Conservation (phyloP, 2,329 filamentous ascomycete species). For the Colletotrichum navitas region DNA sequence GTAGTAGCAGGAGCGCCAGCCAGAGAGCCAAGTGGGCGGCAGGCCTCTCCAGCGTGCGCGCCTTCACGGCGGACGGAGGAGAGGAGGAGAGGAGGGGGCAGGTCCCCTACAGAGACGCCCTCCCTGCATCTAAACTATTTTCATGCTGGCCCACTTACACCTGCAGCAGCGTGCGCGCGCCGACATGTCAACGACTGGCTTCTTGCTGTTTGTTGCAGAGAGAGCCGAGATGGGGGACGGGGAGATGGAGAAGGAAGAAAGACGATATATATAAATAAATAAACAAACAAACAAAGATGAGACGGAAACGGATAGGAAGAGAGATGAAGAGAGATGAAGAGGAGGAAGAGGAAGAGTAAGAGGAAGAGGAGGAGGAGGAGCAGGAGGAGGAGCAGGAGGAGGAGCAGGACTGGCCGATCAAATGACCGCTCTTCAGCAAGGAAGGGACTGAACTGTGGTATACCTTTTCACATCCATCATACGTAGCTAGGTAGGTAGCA, state of each 20-base stretch:
- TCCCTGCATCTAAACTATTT: conserved; percentile 1
- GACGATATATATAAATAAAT: too few species aligned
- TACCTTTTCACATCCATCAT: too few species aligned
- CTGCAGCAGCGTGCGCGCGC: conserved; percentile 9
- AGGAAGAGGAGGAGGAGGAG: background rate
- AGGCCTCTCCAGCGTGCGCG: conserved; percentile 7
- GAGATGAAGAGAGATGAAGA: background rate
- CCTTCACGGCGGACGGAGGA: background rate
- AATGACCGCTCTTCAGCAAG: conserved; percentile 12
- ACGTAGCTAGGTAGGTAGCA: too few species aligned
- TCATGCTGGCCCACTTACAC: conserved; percentile 5
- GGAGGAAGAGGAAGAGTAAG: background rate
- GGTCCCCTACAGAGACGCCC: conserved; percentile 18
- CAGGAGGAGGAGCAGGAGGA: too few species aligned
- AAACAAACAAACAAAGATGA: too few species aligned
- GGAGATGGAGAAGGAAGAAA: background rate
- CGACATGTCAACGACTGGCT: conserved; percentile 37
- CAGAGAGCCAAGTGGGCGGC: conserved; percentile 2
- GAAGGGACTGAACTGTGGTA: background rate
- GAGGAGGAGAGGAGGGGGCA: background rate
- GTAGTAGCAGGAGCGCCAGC: conserved; percentile 14
- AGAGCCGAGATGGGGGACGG: background rate
- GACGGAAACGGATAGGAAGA: background rate
- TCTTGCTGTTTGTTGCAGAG: conserved; percentile 33
- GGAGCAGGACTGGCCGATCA: background rate